These are phyloP conservation scores for Tylopilus rubrobrunneus DNA, from an alignment of 768 basidiomycete genomes.

Conservation along the genomic window DNA sequence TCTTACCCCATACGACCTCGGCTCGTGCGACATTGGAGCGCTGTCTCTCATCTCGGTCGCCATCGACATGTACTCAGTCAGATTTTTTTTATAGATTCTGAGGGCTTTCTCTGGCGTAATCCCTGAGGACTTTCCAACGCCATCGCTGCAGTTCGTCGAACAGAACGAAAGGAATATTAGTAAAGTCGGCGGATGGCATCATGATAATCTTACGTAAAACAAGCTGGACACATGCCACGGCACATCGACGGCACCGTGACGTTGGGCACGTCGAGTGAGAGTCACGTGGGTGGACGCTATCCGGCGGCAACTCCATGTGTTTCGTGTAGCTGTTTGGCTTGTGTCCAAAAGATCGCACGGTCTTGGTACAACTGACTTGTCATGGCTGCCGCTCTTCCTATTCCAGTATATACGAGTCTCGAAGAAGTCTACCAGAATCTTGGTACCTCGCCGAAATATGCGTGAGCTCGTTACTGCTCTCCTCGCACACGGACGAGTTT, in stretches of 20 bases:
- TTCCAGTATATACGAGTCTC: slow-evolving; percentile 60
- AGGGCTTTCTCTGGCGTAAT: slow-evolving; percentile 22
- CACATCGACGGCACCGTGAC: too few species aligned
- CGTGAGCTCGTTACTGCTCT: slow-evolving; percentile 24
- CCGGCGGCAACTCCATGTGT: too few species aligned
- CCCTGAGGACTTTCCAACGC: slow-evolving; percentile 15
- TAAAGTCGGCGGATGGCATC: too few species aligned
- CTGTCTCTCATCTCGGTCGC: slow-evolving; percentile 13
- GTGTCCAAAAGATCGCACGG: too few species aligned
- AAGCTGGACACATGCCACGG: too few species aligned
- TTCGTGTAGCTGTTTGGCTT: too few species aligned
- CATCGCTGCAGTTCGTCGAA: slow-evolving; percentile 16
- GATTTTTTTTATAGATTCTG: neutral
- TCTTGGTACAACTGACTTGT: too few species aligned
- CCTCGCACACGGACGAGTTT: neutral
- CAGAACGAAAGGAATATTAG: neutral
- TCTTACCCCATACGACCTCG: slow-evolving; percentile 87
- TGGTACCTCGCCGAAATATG: slow-evolving; percentile 52
- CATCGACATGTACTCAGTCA: slow-evolving; percentile 3
- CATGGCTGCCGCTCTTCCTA: slow-evolving; percentile 49
- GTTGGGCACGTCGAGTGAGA: too few species aligned
- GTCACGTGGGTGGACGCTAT: too few species aligned
- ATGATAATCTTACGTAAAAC: neutral
- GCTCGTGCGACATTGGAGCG: slow-evolving; percentile 26
- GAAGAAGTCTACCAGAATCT: slow-evolving; percentile 51